Percentiles rank a stretch among this genome's conserved stretches.
phyloP scores from a whole-genome alignment of 2,329 filamentous ascomycete species.

The Venturia nashicola region DNA sequence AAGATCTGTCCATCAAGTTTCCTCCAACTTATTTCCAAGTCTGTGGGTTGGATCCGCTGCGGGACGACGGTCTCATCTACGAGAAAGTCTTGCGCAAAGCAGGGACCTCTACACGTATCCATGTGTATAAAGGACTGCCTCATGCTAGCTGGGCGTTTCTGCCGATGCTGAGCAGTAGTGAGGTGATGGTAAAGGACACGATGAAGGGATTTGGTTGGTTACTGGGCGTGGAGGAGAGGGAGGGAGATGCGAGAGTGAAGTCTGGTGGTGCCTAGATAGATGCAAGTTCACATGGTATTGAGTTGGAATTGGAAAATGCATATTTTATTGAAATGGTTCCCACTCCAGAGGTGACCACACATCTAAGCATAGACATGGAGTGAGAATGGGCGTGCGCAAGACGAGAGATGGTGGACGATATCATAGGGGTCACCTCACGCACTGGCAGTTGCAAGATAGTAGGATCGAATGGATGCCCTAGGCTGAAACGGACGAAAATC shows the following conservation, averaged over 20 bases:
- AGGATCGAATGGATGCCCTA: no score
- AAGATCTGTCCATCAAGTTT: neutral
- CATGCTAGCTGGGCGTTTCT: neutral
- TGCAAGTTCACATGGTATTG: no score
- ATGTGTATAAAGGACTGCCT: neutral
- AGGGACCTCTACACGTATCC: neutral
- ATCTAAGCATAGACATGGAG: no score
- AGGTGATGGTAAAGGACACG: neutral
- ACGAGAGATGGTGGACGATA: no score
- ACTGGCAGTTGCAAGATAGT: no score
- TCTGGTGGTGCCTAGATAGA: neutral
- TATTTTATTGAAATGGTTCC: no score
- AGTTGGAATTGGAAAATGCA: no score
- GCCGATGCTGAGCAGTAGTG: neutral
- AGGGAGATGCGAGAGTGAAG: neutral
- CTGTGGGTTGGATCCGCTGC: slow-evolving; percentile 11
- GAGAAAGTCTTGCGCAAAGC: slow-evolving; percentile 12
- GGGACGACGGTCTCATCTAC: slow-evolving; percentile 11
- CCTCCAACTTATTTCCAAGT: slow-evolving; percentile 12
- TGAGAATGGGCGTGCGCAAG: no score
- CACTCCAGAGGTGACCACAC: no score
- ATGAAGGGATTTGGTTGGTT: neutral
- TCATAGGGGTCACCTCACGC: no score
- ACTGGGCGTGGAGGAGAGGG: neutral
- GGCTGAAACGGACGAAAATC: no score